Evolutionary conservation across 371 early-diverging fungal genomes (phyloP).

Genomic region (Rhizopus sp.): DNA sequence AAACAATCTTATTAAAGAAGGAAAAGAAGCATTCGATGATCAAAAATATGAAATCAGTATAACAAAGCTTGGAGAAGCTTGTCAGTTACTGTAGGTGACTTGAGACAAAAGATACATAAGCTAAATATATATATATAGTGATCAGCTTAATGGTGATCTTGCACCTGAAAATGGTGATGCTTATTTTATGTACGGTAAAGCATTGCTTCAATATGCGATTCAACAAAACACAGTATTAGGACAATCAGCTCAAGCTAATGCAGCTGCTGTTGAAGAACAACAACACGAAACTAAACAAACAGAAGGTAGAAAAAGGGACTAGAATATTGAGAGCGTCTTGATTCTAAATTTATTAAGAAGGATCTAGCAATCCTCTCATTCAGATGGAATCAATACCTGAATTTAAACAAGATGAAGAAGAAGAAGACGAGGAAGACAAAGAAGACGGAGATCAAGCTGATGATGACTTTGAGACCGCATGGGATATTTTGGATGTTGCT

Average conservation of each 20-base stretch:
- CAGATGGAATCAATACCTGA: slow-evolving; percentile 58
- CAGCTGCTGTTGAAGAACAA: slow-evolving; percentile 19
- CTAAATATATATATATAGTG: slow-evolving; percentile 41
- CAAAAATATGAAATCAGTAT: slow-evolving; percentile 62
- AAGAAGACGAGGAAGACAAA: slow-evolving; percentile 32
- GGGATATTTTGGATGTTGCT: slow-evolving; percentile 86
- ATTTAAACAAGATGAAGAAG: slow-evolving; percentile 46
- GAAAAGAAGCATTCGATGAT: slow-evolving; percentile 59
- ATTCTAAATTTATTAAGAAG: slow-evolving; percentile 12
- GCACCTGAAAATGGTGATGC: slow-evolving; percentile 78
- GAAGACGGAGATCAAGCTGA: slow-evolving; percentile 51
- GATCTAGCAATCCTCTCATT: slow-evolving; percentile 48
- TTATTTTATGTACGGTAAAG: slow-evolving; percentile 77
- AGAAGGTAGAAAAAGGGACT: slow-evolving; percentile 9
- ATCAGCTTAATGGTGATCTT: slow-evolving; percentile 66
- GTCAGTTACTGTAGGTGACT: slow-evolving; percentile 61
- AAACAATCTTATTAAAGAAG: slow-evolving; percentile 54
- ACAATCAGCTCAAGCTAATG: slow-evolving; percentile 39
- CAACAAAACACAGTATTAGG: slow-evolving; percentile 75
- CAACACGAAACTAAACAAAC: slow-evolving; percentile 8
- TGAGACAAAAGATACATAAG: not conserved
- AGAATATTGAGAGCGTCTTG: slow-evolving; percentile 1
- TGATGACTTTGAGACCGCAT: slow-evolving; percentile 87
- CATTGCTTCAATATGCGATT: slow-evolving; percentile 77
- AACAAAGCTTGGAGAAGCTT: slow-evolving; percentile 65